phyloP scores from a whole-genome alignment of 352 stramenopile species.

The Blastocystis sp. region DNA sequence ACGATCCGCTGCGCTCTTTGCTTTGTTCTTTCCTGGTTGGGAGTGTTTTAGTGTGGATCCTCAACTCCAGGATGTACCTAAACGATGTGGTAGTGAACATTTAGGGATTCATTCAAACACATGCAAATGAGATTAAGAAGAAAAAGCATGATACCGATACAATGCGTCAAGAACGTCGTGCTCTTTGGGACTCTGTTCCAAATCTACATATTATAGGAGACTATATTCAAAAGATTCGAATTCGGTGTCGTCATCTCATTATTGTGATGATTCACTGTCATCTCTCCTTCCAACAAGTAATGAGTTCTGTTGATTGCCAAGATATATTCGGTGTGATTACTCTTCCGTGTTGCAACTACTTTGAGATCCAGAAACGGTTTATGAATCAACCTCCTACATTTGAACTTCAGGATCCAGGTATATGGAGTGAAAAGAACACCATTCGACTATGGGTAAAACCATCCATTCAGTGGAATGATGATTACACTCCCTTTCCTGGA shows the following conservation, averaged over 20 bases:
- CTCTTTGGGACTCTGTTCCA: background rate
- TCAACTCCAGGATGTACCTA: background rate
- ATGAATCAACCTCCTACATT: background rate
- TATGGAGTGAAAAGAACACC: conserved; percentile 25
- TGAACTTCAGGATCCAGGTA: background rate
- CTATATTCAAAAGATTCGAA: background rate
- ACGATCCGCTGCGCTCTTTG: conserved; percentile 15
- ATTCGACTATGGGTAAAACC: background rate
- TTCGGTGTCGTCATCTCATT: background rate
- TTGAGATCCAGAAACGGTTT: background rate
- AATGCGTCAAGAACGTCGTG: background rate
- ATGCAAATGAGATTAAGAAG: background rate
- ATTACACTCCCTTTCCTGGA: background rate
- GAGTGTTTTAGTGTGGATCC: conserved; percentile 29
- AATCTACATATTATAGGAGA: conserved; percentile 30
- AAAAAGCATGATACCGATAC: background rate
- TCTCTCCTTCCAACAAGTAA: conserved; percentile 20
- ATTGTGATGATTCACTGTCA: conserved; percentile 30
- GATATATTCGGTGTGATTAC: background rate
- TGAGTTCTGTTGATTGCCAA: background rate
- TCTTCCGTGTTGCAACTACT: conserved; percentile 27
- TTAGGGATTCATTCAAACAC: conserved; percentile 4
- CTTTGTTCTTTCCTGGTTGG: background rate
- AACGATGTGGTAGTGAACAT: background rate
- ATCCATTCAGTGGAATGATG: background rate